A percentile compares a stretch with the other conserved stretches of the same genome.
These are phyloP conservation scores for Phytophthora tubulina DNA, from an alignment of 352 stramenopile genomes.

Conservation along the genomic window DNA sequence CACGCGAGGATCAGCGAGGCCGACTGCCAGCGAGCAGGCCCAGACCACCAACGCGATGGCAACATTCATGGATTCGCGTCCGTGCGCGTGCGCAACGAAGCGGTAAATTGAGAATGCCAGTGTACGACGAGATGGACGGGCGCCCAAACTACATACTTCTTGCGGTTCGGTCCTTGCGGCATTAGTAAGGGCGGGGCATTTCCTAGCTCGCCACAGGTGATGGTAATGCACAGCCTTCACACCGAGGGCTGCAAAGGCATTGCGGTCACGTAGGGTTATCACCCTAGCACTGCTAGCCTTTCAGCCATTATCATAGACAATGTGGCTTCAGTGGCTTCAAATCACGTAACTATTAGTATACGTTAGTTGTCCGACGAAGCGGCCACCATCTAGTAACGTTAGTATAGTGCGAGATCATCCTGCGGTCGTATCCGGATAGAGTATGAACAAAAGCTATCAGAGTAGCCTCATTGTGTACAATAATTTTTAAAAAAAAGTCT, in stretches of 20 bases:
- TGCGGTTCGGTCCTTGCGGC: conserved; percentile 26
- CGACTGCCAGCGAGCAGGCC: conserved; percentile 18
- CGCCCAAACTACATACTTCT: conserved; percentile 10
- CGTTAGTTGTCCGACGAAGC: too few relatives aligned
- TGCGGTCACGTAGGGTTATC: neutral
- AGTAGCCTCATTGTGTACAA: too few relatives aligned
- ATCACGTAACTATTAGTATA: too few relatives aligned
- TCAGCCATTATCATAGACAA: too few relatives aligned
- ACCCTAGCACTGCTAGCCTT: too few relatives aligned
- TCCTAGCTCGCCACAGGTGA: neutral
- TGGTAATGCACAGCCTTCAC: neutral
- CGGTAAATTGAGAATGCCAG: conserved; percentile 24
- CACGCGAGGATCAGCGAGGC: conserved; percentile 29
- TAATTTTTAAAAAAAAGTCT: too few relatives aligned
- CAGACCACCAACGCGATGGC: conserved; percentile 22
- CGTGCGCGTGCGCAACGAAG: conserved; percentile 3
- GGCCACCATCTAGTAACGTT: too few relatives aligned
- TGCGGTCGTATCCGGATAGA: too few relatives aligned
- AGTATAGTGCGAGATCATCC: too few relatives aligned
- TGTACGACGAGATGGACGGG: conserved; percentile 8
- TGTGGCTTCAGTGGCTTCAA: too few relatives aligned
- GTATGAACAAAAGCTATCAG: too few relatives aligned
- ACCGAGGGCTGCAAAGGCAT: conserved; percentile 3
- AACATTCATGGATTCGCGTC: conserved; percentile 23
- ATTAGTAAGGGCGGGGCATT: conserved; percentile 27